These are phyloP conservation scores for Picochlorum sp. DNA, from an alignment of 139 green algal species.

Conservation along the genomic window DNA sequence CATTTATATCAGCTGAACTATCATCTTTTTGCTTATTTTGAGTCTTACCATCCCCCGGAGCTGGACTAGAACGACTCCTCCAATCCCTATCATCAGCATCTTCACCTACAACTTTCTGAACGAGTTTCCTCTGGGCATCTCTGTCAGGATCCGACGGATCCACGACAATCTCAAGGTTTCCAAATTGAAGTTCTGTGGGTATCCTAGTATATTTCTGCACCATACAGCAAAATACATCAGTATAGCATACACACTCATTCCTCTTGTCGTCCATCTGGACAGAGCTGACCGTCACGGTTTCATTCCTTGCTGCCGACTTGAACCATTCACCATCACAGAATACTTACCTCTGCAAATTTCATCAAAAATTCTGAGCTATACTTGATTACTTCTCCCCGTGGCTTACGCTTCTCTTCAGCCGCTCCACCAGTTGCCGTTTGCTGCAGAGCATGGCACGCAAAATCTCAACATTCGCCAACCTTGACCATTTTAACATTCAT, in stretches of 20 bases:
- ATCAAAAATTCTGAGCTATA: conserved; percentile 63
- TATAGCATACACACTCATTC: background rate
- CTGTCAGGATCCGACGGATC: conserved; percentile 41
- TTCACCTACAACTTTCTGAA: conserved; percentile 25
- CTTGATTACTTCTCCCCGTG: conserved; percentile 33
- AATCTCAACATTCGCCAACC: background rate
- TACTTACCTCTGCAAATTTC: conserved; percentile 57
- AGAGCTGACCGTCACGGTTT: too few species aligned
- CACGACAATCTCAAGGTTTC: conserved; percentile 52
- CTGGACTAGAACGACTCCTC: conserved; percentile 34
- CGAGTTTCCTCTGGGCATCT: conserved; percentile 39
- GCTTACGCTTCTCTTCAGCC: conserved; percentile 37
- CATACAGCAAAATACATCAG: background rate
- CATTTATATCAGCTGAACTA: conserved; percentile 8
- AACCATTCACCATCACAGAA: background rate
- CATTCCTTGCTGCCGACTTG: background rate
- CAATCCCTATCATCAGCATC: conserved; percentile 17
- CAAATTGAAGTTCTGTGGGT: conserved; percentile 47
- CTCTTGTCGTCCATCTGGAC: too few species aligned
- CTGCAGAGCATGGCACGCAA: conserved; percentile 1
- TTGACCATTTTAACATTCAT: too few species aligned
- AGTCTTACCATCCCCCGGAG: background rate
- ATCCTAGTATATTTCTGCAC: conserved; percentile 44
- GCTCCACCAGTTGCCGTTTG: background rate
- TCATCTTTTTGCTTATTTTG: background rate